phyloP scores from a whole-genome alignment of 768 basidiomycete species.

The Boletus rubropictus region DNA sequence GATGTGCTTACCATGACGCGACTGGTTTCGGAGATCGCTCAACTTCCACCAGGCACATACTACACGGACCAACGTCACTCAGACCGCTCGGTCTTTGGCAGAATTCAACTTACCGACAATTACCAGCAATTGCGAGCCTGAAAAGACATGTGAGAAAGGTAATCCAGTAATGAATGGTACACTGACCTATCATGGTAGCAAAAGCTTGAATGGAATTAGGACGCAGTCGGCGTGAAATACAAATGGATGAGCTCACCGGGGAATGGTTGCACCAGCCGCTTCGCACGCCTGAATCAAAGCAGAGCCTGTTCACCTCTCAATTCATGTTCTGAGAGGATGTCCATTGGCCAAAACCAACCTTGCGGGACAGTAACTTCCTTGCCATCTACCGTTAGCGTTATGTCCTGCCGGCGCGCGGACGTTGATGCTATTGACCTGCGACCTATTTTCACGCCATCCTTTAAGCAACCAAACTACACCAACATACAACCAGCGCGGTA shows the following conservation, averaged over 20 bases:
- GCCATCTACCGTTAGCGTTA: slow-evolving; percentile 93
- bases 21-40: slow-evolving; percentile 92
- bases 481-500: slow-evolving; percentile 8
- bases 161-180: not conserved
- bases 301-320: slow-evolving; percentile 51
- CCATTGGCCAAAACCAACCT: slow-evolving; percentile 49
- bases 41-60: slow-evolving; percentile 99
- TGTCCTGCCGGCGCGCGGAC: slow-evolving; percentile 62
- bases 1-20: slow-evolving; percentile 72
- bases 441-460: slow-evolving; percentile 33
- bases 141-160: slow-evolving; percentile 1
- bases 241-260: slow-evolving; percentile 46
- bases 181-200: slow-evolving; percentile 80
- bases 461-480: slow-evolving; percentile 1
- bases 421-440: slow-evolving; percentile 62
- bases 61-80: slow-evolving; percentile 25
- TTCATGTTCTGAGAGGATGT: not conserved
- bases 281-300: slow-evolving; percentile 97
- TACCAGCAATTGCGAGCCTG: slow-evolving; percentile 93
- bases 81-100: slow-evolving; percentile 1
- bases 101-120: slow-evolving; percentile 70
- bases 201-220: slow-evolving; percentile 44
- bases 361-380: slow-evolving; percentile 97
- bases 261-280: slow-evolving; percentile 76
- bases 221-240: slow-evolving; percentile 1